Conservation (phyloP, 202 grass and related monocot genomes). For the Saccharum hybrid region DNA sequence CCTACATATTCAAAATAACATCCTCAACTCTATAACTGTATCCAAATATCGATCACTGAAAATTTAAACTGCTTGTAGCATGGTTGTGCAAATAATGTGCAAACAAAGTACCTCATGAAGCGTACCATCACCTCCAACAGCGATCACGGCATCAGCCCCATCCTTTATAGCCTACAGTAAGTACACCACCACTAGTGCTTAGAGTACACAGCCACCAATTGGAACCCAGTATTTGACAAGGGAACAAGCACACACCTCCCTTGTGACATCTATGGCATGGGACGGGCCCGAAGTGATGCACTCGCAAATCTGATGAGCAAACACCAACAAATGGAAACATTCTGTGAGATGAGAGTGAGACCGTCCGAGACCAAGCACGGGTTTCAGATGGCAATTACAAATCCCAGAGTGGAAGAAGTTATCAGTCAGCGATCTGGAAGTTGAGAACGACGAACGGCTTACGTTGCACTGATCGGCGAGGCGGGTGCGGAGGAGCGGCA, state of each 20-base stretch:
- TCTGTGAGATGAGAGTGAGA: constrained; percentile 20
- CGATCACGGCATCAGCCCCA: constrained; percentile 84
- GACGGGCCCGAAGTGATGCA: constrained; percentile 80
- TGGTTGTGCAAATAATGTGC: too few relatives aligned
- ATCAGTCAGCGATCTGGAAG: constrained; percentile 10
- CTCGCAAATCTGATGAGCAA: constrained; percentile 69
- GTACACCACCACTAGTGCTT: constrained; percentile 4
- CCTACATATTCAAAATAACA: constrained; percentile 52
- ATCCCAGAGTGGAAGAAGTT: not conserved
- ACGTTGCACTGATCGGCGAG: constrained; percentile 88
- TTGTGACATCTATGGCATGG: constrained; percentile 88
- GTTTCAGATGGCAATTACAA: not conserved
- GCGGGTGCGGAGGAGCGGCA: constrained; percentile 72
- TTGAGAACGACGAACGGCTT: constrained; percentile 23
- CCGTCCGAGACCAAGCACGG: constrained; percentile 16
- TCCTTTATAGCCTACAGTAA: constrained; percentile 78
- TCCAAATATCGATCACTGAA: not conserved
- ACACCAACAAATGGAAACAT: constrained; percentile 43
- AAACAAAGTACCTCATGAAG: constrained; percentile 82
- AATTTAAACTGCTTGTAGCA: not conserved
- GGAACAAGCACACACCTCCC: constrained; percentile 65
- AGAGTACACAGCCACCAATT: constrained; percentile 1
- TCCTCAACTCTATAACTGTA: not conserved
- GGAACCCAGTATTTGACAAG: not conserved
- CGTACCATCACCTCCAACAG: constrained; percentile 93